Evolutionary conservation across 805 yeast species (phyloP).

Genomic region (Wickerhamomyces kurtzmanii): DNA sequence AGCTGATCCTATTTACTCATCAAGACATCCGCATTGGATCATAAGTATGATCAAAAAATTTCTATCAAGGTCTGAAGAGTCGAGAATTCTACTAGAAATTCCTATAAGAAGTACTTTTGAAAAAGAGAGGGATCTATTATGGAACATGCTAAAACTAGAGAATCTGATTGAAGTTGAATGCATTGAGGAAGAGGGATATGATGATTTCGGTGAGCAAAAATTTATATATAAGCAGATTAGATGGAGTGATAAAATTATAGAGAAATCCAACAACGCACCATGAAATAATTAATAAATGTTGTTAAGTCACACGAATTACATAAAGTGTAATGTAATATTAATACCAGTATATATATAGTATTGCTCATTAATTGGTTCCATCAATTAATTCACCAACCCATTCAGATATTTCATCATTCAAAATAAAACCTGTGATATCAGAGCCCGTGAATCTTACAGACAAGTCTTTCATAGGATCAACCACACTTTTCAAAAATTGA

Average conservation of each 20-base stretch:
- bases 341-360: too few relatives aligned
- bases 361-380: slow-evolving; percentile 26
- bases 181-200: slow-evolving; percentile 45
- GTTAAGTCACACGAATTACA: too few relatives aligned
- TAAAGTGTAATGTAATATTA: too few relatives aligned
- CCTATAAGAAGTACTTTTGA: slow-evolving; percentile 67
- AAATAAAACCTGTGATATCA: slow-evolving; percentile 31
- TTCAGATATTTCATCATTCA: slow-evolving; percentile 31
- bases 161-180: slow-evolving; percentile 18
- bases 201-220: slow-evolving; percentile 73
- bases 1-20: slow-evolving; percentile 86
- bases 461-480: slow-evolving; percentile 17
- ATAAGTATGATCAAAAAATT: slow-evolving; percentile 46
- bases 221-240: slow-evolving; percentile 33
- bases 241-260: slow-evolving; percentile 10
- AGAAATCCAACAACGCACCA: too few relatives aligned
- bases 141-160: slow-evolving; percentile 37
- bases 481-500: slow-evolving; percentile 20
- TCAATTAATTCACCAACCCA: slow-evolving; percentile 37
- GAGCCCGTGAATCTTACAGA: slow-evolving; percentile 32
- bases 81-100: slow-evolving; percentile 57
- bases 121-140: slow-evolving; percentile 49
- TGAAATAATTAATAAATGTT: too few relatives aligned
- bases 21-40: slow-evolving; percentile 71
- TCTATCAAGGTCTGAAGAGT: slow-evolving; percentile 19